phyloP scores from a whole-genome alignment of 2,329 filamentous ascomycete genomes.

The Chrysoporthe austroafricana region DNA sequence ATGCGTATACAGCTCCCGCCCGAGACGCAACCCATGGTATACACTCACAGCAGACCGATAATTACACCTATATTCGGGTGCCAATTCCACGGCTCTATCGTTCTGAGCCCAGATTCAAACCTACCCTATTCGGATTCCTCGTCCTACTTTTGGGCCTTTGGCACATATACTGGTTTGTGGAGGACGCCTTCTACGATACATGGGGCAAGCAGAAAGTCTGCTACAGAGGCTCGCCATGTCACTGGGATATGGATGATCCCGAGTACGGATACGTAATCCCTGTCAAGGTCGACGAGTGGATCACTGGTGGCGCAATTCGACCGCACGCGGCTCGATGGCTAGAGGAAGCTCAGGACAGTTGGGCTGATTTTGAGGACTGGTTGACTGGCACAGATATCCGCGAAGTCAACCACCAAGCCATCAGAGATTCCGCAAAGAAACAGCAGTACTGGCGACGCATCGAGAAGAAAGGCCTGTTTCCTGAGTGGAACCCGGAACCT shows the following conservation, averaged over 20 bases:
- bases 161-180: constrained; percentile 48
- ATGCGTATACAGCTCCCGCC: not conserved
- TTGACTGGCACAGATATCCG: constrained; percentile 46
- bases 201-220: constrained; percentile 61
- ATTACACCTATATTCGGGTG: constrained; percentile 45
- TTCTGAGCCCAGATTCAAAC: constrained; percentile 47
- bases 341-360: constrained; percentile 51
- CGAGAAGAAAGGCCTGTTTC: constrained; percentile 47
- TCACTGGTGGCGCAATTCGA: constrained; percentile 56
- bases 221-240: constrained; percentile 48
- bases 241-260: constrained; percentile 50
- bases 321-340: constrained; percentile 39
- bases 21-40: constrained; percentile 14
- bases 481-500: constrained; percentile 41
- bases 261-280: constrained; percentile 64
- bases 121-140: constrained; percentile 53
- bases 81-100: constrained; percentile 53
- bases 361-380: constrained; percentile 53
- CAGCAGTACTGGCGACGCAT: constrained; percentile 52
- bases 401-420: constrained; percentile 43
- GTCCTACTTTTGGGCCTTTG: constrained; percentile 52
- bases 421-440: constrained; percentile 46
- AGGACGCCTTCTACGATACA: constrained; percentile 51
- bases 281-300: constrained; percentile 66
- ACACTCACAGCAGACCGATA: constrained; percentile 10